Evolutionary conservation across 2,329 filamentous ascomycete genomes (phyloP).

Genomic region (Colletotrichum spaethianum): DNA sequence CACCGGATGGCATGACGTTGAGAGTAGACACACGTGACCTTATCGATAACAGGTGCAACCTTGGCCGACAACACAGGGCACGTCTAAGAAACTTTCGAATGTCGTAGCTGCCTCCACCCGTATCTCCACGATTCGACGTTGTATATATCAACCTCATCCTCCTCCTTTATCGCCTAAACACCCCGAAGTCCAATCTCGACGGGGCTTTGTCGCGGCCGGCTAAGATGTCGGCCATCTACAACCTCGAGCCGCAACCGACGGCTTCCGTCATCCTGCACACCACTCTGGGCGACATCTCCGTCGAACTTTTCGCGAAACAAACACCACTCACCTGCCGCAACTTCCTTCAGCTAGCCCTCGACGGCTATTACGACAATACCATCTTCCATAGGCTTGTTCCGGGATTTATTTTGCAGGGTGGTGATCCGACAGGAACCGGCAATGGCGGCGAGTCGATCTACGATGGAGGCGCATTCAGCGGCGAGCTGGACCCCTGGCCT

Average conservation of each 20-base stretch:
- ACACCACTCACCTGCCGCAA: conserved; percentile 92
- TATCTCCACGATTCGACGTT: not conserved
- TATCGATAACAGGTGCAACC: conserved; percentile 33
- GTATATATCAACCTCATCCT: not conserved
- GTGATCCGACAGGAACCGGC: conserved; percentile 93
- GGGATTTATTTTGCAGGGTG: conserved; percentile 93
- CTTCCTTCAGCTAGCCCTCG: conserved; percentile 94
- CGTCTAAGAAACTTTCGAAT: conserved; percentile 15
- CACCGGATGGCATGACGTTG: not conserved
- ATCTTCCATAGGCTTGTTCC: conserved; percentile 95
- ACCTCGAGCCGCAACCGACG: conserved; percentile 94
- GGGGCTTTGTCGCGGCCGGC: not conserved
- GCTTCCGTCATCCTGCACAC: conserved; percentile 93
- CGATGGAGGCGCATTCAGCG: conserved; percentile 83
- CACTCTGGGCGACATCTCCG: conserved; percentile 87
- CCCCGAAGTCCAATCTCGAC: not conserved
- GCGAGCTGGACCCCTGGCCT: conserved; percentile 80
- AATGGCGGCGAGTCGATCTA: conserved; percentile 94
- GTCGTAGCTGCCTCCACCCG: conserved; percentile 6
- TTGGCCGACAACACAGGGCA: not conserved
- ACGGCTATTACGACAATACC: conserved; percentile 95
- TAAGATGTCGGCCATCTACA: conserved; percentile 89
- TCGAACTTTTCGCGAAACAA: conserved; percentile 97
- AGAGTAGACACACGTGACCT: conserved; percentile 28
- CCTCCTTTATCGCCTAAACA: not conserved